A percentile compares a stretch with the other conserved stretches of the same genome.
These are phyloP conservation scores for Annulohypoxylon moriforme DNA, from an alignment of 495 filamentous ascomycete species.

Conservation along the genomic window DNA sequence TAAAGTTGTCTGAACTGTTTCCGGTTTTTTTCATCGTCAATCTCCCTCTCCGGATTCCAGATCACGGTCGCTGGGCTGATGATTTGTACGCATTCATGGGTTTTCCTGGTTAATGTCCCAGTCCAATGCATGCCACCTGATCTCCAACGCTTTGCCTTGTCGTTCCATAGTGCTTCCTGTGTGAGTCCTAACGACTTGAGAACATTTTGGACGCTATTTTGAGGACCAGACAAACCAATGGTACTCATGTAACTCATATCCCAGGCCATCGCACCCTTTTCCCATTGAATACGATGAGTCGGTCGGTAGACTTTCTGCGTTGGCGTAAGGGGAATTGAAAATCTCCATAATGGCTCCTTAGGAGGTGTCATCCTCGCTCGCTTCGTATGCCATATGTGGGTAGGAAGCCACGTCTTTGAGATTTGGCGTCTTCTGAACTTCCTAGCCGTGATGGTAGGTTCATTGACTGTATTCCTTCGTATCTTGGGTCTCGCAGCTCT, in stretches of 20 bases:
- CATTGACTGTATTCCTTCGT: conserved; percentile 74
- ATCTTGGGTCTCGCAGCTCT: conserved; percentile 69
- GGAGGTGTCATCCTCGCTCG: conserved; percentile 86
- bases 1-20: conserved; percentile 70
- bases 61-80: conserved; percentile 84
- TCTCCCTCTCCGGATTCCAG: conserved; percentile 63
- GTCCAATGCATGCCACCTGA: conserved; percentile 75
- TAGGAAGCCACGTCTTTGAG: conserved; percentile 93
- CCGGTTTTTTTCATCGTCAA: conserved; percentile 42
- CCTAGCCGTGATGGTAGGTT: conserved; percentile 70
- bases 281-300: conserved; percentile 80
- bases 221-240: conserved; percentile 77
- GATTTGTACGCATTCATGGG: conserved; percentile 60
- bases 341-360: conserved; percentile 85
- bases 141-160: conserved; percentile 78
- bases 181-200: conserved; percentile 71
- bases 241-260: conserved; percentile 97
- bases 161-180: conserved; percentile 68
- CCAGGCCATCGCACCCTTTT: conserved; percentile 77
- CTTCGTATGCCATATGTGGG: conserved; percentile 94
- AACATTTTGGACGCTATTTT: conserved; percentile 70
- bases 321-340: conserved; percentile 83
- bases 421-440: conserved; percentile 88
- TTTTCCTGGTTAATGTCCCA: conserved; percentile 71
- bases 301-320: conserved; percentile 89